Conservation (phyloP, 495 filamentous ascomycete genomes). For the Hyaloscypha bicolor region DNA sequence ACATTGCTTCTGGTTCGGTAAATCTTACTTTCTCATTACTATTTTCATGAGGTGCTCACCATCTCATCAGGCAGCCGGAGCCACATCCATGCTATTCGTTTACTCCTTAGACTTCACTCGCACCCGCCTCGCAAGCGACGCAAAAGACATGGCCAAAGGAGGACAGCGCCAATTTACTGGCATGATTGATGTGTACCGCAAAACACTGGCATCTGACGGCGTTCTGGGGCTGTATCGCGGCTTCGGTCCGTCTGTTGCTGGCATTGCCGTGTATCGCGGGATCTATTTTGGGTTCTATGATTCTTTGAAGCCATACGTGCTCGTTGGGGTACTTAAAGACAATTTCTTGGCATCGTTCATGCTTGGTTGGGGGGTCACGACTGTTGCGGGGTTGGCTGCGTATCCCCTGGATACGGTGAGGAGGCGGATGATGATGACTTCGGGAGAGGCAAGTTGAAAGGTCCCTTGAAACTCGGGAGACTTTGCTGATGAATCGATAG, state of each 20-base stretch:
- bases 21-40: constrained; percentile 39
- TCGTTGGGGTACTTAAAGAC: constrained; percentile 87
- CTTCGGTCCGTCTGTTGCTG: constrained; percentile 98
- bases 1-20: constrained; percentile 99
- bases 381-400: constrained; percentile 99
- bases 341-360: constrained; percentile 99
- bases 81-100: constrained; percentile 99
- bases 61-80: constrained; percentile 80
- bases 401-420: constrained; percentile 99
- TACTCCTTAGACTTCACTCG: constrained; percentile 99
- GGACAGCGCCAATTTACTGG: constrained; percentile 99
- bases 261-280: constrained; percentile 99
- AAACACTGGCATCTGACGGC: constrained; percentile 98
- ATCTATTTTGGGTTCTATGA: constrained; percentile 99
- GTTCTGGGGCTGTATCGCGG: constrained; percentile 99
- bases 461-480: background rate
- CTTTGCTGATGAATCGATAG: constrained; percentile 46
- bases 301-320: constrained; percentile 98
- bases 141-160: constrained; percentile 92
- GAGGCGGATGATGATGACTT: constrained; percentile 99
- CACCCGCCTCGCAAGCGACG: constrained; percentile 99
- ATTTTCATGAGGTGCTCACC: constrained; percentile 29
- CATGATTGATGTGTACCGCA: constrained; percentile 98
- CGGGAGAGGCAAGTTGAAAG: constrained; percentile 50
- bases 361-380: constrained; percentile 99